Base-by-base conservation (phyloP, 345 rosid species). In the Cardiospermum halicacabum region DNA sequence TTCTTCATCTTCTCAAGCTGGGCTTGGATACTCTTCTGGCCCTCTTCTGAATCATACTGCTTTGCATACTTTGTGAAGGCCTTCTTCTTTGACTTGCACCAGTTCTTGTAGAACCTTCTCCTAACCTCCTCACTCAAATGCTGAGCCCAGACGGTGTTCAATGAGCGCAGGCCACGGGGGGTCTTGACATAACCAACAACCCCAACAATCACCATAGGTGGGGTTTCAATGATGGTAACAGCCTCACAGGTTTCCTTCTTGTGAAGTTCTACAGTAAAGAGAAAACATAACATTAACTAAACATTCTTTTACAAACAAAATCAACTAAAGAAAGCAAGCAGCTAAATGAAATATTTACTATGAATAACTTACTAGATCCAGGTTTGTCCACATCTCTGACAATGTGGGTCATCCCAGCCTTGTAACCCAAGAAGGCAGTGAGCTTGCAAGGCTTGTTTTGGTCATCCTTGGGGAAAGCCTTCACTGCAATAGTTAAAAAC, bases 341-440 rank as follows among this genome's bases (percentile, higher is more conserved):
- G n/a, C n/a, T n/a, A n/a, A n/a, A n/a, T n/a, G n/a, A n/a, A n/a
- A n/a, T n/a, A 37, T 70, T n/a, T 59, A 32, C 15, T 7, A 22
- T 54, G 7, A 55, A 1, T 3, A 13, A 32, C 91, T 81, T 75
- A 87, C 96, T 90, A 26, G 97, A 90, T 67, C 97, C 95, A 2
- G 97, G 95, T 28, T 90, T 90, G 48, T 87, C 95, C 1, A 90
- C 97, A 58, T 90, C 97, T 58, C 95, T 71, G 39, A 90, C 94
- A 81, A 90, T 90, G 76, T 90, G 97, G 12, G 97, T 88, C 97
- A 87, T 90, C 4, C 97, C 92, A 75, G 96, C 97, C 74, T 90
- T 88, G 80, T 90, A 88, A 51, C 95, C 95, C 79, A 90, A 34
- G 78, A 90, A 88, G 48, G 97, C 89, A n/a, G 95, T 90, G 25